Base-by-base conservation (phyloP, 202 grass and related monocot genomes). In the Carex arenaria region DNA sequence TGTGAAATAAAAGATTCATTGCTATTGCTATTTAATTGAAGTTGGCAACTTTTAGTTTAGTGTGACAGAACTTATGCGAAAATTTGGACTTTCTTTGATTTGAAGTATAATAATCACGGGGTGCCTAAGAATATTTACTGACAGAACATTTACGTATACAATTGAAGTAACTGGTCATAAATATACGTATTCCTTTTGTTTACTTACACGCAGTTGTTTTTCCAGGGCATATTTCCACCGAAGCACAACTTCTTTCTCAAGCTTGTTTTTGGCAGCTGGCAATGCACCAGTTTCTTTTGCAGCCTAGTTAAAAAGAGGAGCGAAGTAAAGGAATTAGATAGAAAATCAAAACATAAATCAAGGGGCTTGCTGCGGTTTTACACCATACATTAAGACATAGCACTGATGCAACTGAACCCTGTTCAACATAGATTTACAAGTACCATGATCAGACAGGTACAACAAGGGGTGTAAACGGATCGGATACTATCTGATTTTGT, bases 181-280 rank as follows among this genome's bases (percentile, higher is more conserved):
- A 82, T 70, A 70, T 66, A 12, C 15, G 70, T 82, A 54, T 67
- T 64, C 34, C 56, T 64, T 64, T 40, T 69, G 51, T 69, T 18
- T 38, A 78, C 85, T 93, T 85, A 99, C 93, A 83, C 96, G 86
- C 90, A 99, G 91, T 81, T 91, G 91, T 86, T 96, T 99, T 87
- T 99, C 96, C 85, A 96, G 83, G 82, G 92, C 90, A 80, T 95
- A 78, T 82, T 89, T 83, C 96, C 93, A 99, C 11, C 91, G 86
- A 85, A 99, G 96, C 80, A 96, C 93, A 31, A 99, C 91, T 99
- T 99, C 86, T 54, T 96, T 99, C 90, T 99, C 96, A 65, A 99
- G 85, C 83, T 99, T 94, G 79, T 93, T 99, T 89, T 99, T 99
- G 79, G 96, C 96, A 75, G 91, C 93, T 91, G 96, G 96, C 80